These are phyloP conservation scores for Globisporangium middletonii DNA, from an alignment of 352 stramenopile species.

Conservation along the genomic window DNA sequence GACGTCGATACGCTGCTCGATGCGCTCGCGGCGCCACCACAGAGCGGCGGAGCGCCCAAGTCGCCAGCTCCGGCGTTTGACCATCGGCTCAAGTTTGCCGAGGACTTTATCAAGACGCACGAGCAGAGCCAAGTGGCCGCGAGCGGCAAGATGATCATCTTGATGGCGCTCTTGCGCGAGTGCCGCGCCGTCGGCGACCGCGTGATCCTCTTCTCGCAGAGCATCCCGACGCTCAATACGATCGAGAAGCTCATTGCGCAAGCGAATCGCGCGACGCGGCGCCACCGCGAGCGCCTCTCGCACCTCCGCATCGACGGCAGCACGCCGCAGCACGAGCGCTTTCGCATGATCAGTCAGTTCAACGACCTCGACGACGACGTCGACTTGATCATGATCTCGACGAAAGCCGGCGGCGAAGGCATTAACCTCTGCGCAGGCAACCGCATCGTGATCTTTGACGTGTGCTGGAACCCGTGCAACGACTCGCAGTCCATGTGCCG, in stretches of 20 bases:
- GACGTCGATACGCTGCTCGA: conserved; percentile 37
- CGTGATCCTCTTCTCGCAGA: conserved; percentile 88
- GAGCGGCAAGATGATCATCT: conserved; percentile 85
- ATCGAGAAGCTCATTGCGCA: conserved; percentile 67
- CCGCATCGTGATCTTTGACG: conserved; percentile 89
- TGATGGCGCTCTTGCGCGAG: conserved; percentile 72
- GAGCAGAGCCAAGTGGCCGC: conserved; percentile 42
- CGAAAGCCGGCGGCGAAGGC: conserved; percentile 80
- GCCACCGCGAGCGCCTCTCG: conserved; percentile 36
- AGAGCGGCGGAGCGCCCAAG: neutral
- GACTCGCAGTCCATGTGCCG: conserved; percentile 92
- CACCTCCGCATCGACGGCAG: conserved; percentile 82
- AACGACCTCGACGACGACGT: conserved; percentile 79
- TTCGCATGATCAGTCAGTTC: conserved; percentile 75
- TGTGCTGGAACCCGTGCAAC: conserved; percentile 91
- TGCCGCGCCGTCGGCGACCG: conserved; percentile 73
- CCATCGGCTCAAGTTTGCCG: conserved; percentile 72
- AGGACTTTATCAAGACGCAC: conserved; percentile 58
- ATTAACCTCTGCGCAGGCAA: conserved; percentile 88
- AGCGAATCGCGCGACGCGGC: conserved; percentile 49
- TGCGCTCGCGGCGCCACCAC: conserved; percentile 14
- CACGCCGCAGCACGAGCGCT: conserved; percentile 71
- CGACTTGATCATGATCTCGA: conserved; percentile 85
- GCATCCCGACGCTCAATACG: conserved; percentile 79
- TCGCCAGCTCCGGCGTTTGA: neutral